These are phyloP conservation scores for Ceratobasidium papillatum DNA, from an alignment of 1,284 basidiomycete genomes.

Conservation along the genomic window DNA sequence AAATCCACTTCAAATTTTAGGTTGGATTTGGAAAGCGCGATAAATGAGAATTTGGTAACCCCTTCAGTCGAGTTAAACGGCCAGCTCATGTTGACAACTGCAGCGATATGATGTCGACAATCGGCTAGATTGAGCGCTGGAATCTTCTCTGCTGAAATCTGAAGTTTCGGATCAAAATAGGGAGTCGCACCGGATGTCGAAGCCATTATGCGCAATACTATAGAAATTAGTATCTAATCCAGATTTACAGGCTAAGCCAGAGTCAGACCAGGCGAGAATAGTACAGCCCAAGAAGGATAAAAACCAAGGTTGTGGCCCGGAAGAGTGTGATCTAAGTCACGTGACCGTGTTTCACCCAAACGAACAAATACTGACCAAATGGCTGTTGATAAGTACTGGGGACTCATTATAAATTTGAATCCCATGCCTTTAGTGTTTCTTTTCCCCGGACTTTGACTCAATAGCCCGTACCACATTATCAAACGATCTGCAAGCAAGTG, in stretches of 20 bases:
- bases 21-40: background rate
- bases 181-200: background rate
- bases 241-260: background rate
- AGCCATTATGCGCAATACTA: background rate
- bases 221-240: background rate
- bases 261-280: background rate
- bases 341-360: background rate
- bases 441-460: background rate
- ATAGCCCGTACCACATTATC: background rate
- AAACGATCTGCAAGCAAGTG: conserved; percentile 25
- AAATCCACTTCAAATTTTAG: conserved; percentile 25
- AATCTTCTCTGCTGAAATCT: conserved; percentile 11
- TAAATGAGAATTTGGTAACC: conserved; percentile 19
- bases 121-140: background rate
- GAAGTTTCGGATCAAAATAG: conserved; percentile 19
- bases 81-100: conserved; percentile 10
- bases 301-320: no score
- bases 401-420: background rate
- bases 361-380: background rate
- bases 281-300: background rate
- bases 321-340: background rate
- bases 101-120: conserved; percentile 13
- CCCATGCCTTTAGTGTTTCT: conserved; percentile 10
- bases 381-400: background rate
- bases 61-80: background rate